These are phyloP conservation scores for Ambrosia hybrid DNA, from an alignment of 140 eudicot species.

Conservation along the genomic window DNA sequence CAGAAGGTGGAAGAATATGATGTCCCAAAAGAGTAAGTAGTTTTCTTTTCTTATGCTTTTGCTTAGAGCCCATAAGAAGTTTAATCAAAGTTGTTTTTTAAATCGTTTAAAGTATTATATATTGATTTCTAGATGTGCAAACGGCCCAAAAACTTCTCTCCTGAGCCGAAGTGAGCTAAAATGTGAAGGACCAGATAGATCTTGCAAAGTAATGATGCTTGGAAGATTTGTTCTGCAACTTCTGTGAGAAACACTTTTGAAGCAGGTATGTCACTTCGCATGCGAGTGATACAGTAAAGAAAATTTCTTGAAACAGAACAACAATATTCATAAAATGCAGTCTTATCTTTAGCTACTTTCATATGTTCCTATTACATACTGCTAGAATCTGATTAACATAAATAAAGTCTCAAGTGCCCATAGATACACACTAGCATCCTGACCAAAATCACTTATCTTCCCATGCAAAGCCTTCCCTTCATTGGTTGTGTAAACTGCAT, in stretches of 20 bases:
- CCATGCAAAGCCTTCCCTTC: conserved; percentile 48
- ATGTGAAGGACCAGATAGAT: conserved; percentile 25
- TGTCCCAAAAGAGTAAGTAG: conserved; percentile 38
- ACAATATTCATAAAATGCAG: conserved; percentile 6
- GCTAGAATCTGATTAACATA: conserved; percentile 14
- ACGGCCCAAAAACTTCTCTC: conserved; percentile 27
- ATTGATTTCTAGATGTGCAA: conserved; percentile 37
- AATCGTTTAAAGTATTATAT: conserved; percentile 28
- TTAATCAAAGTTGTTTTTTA: background rate
- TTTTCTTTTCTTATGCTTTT: conserved; percentile 3
- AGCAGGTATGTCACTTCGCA: conserved; percentile 34
- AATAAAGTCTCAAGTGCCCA: conserved; percentile 3
- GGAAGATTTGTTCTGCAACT: conserved; percentile 57
- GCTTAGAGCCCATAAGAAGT: background rate
- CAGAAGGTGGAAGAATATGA: conserved; percentile 26
- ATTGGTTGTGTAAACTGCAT: conserved; percentile 34
- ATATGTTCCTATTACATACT: conserved; percentile 25
- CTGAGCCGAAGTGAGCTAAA: conserved; percentile 25
- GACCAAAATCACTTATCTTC: conserved; percentile 31
- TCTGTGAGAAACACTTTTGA: conserved; percentile 29
- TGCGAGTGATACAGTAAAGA: background rate
- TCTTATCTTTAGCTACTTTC: conserved; percentile 8
- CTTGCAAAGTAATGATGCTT: conserved; percentile 58
- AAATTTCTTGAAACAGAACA: conserved; percentile 15
- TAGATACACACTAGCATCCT: conserved; percentile 17